Conservation (phyloP, 78 protist genomes). For the Pelomyxa schiedti region DNA sequence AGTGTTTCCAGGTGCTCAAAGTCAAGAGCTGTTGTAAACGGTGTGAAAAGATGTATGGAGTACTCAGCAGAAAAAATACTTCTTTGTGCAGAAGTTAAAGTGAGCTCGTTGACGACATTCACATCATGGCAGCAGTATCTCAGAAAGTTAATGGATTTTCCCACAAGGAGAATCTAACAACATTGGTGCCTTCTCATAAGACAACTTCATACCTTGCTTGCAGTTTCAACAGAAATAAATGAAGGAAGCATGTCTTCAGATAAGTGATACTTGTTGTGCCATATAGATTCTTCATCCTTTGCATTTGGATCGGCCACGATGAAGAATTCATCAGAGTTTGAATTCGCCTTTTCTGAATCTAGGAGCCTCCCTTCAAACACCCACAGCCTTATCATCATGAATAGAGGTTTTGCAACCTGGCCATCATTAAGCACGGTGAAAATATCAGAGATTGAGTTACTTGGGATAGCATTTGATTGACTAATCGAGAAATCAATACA, state of each 20-base stretch:
- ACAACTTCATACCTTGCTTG: conserved; percentile 7
- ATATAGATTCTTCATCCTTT: background rate
- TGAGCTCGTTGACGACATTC: too few species aligned
- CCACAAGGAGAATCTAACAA: conserved; percentile 28
- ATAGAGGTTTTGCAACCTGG: conserved; percentile 25
- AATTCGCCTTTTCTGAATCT: too few species aligned
- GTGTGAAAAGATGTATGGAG: too few species aligned
- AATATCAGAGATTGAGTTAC: background rate
- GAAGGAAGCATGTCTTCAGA: conserved; percentile 20
- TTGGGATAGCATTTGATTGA: background rate
- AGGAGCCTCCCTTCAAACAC: conserved; percentile 33
- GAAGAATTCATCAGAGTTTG: conserved; percentile 41
- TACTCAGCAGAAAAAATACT: too few species aligned
- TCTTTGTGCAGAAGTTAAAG: too few species aligned
- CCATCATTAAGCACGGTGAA: background rate
- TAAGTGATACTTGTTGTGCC: background rate
- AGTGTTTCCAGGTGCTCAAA: too few species aligned
- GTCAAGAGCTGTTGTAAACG: too few species aligned
- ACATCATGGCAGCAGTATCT: conserved; percentile 37
- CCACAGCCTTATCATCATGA: conserved; percentile 32
- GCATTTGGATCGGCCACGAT: conserved; percentile 2
- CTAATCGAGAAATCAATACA: background rate
- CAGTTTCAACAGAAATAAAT: background rate
- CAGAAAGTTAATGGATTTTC: conserved; percentile 61
- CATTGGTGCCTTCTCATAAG: conserved; percentile 2